A percentile compares a stretch with the other conserved stretches of the same genome.
These are phyloP conservation scores for Jaltomata sinuosa DNA, from an alignment of 257 asterid genomes.

Conservation along the genomic window DNA sequence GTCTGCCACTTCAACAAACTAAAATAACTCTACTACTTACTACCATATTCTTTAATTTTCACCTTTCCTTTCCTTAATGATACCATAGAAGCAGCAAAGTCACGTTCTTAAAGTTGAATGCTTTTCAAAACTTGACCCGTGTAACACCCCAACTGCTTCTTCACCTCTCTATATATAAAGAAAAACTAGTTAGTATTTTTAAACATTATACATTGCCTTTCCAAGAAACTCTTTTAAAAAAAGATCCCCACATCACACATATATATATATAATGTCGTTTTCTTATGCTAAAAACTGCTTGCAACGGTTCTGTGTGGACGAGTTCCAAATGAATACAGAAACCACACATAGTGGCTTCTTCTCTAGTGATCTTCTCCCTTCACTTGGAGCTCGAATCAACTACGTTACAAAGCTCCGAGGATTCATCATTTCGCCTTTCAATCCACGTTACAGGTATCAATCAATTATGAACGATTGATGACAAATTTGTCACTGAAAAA, in stretches of 20 bases:
- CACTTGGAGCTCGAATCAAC: conserved; percentile 84
- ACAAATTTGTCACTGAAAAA: background rate
- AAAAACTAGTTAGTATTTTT: background rate
- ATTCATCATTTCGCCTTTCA: conserved; percentile 62
- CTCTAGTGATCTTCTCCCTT: conserved; percentile 70
- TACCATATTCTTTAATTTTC: background rate
- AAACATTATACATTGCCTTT: background rate
- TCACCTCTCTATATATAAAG: conserved; percentile 26
- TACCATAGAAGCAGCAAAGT: background rate
- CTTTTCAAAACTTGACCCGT: conserved; percentile 20
- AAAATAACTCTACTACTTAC: background rate
- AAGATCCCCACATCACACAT: background rate
- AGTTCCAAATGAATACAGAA: background rate
- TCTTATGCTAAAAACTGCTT: conserved; percentile 36
- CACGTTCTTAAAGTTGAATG: background rate
- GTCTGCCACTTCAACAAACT: background rate
- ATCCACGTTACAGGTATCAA: conserved; percentile 51
- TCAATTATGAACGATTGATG: background rate
- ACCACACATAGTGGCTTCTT: conserved; percentile 36
- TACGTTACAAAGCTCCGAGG: conserved; percentile 43
- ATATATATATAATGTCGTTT: conserved; percentile 30
- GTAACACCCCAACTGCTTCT: conserved; percentile 9
- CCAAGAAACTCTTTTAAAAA: background rate
- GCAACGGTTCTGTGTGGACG: background rate
- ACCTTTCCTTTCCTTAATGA: background rate